Percentiles rank a stretch among this genome's conserved stretches.
phyloP scores from a whole-genome alignment of 371 early-diverging fungal genomes.

The Mucor ambiguus region DNA sequence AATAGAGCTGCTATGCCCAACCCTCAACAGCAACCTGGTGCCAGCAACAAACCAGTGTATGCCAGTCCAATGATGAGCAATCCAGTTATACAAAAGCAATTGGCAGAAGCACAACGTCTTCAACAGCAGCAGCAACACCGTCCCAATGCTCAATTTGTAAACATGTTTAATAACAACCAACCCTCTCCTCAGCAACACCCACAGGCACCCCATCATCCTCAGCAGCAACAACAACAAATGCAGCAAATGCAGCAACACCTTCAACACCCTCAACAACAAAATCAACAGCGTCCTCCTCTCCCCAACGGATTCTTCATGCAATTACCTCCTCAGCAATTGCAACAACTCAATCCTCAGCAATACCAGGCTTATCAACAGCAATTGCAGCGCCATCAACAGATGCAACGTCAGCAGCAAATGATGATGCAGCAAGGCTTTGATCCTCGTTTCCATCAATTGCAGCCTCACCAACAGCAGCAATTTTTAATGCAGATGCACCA shows the following conservation, averaged over 20 bases:
- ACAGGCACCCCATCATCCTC: background rate
- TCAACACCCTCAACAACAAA: conserved; percentile 23
- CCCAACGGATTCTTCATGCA: conserved; percentile 24
- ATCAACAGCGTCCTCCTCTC: conserved; percentile 24
- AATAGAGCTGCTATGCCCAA: conserved; percentile 1
- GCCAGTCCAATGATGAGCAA: conserved; percentile 8
- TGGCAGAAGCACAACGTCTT: conserved; percentile 2
- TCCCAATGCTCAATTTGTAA: conserved; percentile 1
- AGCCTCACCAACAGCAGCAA: conserved; percentile 26
- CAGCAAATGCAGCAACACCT: conserved; percentile 17
- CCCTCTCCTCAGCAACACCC: conserved; percentile 6
- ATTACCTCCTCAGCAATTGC: conserved; percentile 21
- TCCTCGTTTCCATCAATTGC: conserved; percentile 26
- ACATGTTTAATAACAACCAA: conserved; percentile 1
- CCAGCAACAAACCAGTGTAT: background rate
- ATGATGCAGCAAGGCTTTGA: conserved; percentile 20
- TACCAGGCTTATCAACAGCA: conserved; percentile 25
- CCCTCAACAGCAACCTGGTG: conserved; percentile 11
- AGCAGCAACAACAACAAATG: conserved; percentile 17
- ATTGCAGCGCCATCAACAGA: conserved; percentile 21
- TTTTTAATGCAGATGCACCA: conserved; percentile 26
- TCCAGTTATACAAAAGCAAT: conserved; percentile 10
- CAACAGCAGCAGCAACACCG: background rate
- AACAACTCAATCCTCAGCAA: conserved; percentile 17
- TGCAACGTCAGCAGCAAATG: conserved; percentile 19